These are phyloP conservation scores for Wickerhamomyces canadensis DNA, from an alignment of 805 yeast species.

Conservation along the genomic window DNA sequence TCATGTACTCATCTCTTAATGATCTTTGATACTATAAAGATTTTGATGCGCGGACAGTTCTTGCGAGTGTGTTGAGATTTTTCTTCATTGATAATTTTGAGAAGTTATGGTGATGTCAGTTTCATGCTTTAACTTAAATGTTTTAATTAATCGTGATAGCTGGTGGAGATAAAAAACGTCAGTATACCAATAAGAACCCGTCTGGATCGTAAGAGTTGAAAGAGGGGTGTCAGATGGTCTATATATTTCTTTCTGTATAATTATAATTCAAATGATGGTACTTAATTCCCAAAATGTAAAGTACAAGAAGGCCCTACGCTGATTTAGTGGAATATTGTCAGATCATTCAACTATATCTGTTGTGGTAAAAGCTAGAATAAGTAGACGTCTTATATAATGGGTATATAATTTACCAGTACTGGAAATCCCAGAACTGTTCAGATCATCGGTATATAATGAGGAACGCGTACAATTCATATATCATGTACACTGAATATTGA, in stretches of 20 bases:
- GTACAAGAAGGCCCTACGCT: too few relatives aligned
- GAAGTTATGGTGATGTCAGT: background rate
- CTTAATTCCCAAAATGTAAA: too few relatives aligned
- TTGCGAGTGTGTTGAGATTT: conserved; percentile 2
- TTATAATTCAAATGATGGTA: too few relatives aligned
- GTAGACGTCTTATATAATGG: too few relatives aligned
- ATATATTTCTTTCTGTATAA: conserved; percentile 12
- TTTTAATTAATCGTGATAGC: conserved; percentile 18
- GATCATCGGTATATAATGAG: too few relatives aligned
- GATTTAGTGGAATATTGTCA: too few relatives aligned
- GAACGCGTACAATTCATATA: too few relatives aligned
- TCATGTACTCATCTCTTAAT: background rate
- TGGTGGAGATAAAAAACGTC: conserved; percentile 18
- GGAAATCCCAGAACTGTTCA: too few relatives aligned
- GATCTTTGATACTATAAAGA: background rate
- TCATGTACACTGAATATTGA: too few relatives aligned
- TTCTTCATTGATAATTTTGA: conserved; percentile 2
- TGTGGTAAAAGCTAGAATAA: too few relatives aligned
- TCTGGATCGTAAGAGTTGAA: conserved; percentile 22
- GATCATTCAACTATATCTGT: too few relatives aligned
- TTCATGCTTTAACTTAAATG: background rate
- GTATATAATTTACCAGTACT: too few relatives aligned
- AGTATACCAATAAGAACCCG: conserved; percentile 16
- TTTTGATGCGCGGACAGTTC: background rate
- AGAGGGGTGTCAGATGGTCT: conserved; percentile 28